Evolutionary conservation across 1,284 basidiomycete species (phyloP).

Genomic region (Sphaerobolus stellatus): DNA sequence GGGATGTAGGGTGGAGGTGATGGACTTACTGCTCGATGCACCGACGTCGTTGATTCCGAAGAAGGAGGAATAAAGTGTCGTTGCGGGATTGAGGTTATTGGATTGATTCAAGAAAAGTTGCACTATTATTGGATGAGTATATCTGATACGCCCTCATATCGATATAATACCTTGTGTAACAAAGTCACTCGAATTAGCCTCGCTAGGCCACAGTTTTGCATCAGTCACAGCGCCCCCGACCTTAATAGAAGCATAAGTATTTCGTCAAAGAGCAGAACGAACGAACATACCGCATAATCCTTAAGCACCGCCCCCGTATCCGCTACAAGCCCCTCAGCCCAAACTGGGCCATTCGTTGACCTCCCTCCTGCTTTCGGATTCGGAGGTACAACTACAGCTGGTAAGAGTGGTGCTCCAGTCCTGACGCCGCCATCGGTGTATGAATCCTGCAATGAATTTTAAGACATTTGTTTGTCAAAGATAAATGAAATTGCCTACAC

Average conservation of each 20-base stretch:
- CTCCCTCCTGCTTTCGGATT: slow-evolving; percentile 33
- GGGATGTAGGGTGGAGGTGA: too few relatives aligned
- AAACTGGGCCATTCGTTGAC: slow-evolving; percentile 38
- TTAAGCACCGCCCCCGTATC: slow-evolving; percentile 36
- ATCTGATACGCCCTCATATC: too few relatives aligned
- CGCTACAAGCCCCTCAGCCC: slow-evolving; percentile 38
- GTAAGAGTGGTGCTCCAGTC: slow-evolving; percentile 24
- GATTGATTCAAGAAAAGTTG: slow-evolving; percentile 33
- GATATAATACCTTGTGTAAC: slow-evolving; percentile 31
- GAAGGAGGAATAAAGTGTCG: slow-evolving; percentile 39
- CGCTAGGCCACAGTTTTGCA: slow-evolving; percentile 34
- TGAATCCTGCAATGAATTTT: too few relatives aligned
- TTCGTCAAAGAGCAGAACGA: not conserved
- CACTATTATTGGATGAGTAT: too few relatives aligned
- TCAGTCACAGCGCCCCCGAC: slow-evolving; percentile 36
- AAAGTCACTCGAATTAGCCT: slow-evolving; percentile 31
- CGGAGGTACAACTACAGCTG: slow-evolving; percentile 31
- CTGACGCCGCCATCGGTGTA: slow-evolving; percentile 13
- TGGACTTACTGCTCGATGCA: not conserved
- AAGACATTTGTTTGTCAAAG: too few relatives aligned
- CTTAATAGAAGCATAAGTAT: too few relatives aligned
- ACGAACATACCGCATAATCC: slow-evolving; percentile 43
- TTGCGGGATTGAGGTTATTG: slow-evolving; percentile 31
- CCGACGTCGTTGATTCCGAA: slow-evolving; percentile 38
- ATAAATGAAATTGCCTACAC: too few relatives aligned